Conservation (phyloP, 257 asterid genomes). For the Fraxinus excelsior region DNA sequence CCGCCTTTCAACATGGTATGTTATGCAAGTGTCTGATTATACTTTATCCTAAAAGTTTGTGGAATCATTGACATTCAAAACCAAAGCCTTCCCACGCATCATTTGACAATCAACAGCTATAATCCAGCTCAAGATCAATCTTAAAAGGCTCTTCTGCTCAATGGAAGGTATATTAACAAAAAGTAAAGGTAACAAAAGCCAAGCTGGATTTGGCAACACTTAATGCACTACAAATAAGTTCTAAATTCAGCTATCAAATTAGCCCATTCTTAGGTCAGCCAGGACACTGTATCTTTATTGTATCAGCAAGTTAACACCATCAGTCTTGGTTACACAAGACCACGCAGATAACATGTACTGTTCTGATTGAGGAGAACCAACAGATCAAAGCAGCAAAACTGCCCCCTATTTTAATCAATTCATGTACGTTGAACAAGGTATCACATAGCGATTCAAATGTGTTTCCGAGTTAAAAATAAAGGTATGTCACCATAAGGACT, state of each 20-base stretch:
- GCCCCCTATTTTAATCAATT: neutral
- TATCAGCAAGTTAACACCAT: slow-evolving; percentile 11
- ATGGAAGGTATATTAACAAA: neutral
- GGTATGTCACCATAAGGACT: neutral
- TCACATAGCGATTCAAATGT: neutral
- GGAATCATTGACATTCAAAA: neutral
- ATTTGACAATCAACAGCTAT: neutral
- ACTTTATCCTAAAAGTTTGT: neutral
- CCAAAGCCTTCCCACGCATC: neutral
- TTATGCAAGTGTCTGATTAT: neutral
- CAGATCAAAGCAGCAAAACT: neutral
- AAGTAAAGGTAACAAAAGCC: neutral
- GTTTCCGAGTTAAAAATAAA: slow-evolving; percentile 17
- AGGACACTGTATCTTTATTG: neutral
- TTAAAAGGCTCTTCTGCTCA: neutral
- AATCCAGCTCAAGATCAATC: neutral
- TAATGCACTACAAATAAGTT: neutral
- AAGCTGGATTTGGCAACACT: neutral
- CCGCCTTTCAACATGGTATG: neutral
- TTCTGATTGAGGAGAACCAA: neutral
- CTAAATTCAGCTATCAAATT: neutral
- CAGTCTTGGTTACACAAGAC: slow-evolving; percentile 5
- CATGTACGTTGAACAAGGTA: neutral
- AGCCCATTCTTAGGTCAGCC: neutral
- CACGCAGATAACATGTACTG: slow-evolving; percentile 16